Conservation (phyloP, 768 basidiomycete genomes). For the Auricularia cornea region DNA sequence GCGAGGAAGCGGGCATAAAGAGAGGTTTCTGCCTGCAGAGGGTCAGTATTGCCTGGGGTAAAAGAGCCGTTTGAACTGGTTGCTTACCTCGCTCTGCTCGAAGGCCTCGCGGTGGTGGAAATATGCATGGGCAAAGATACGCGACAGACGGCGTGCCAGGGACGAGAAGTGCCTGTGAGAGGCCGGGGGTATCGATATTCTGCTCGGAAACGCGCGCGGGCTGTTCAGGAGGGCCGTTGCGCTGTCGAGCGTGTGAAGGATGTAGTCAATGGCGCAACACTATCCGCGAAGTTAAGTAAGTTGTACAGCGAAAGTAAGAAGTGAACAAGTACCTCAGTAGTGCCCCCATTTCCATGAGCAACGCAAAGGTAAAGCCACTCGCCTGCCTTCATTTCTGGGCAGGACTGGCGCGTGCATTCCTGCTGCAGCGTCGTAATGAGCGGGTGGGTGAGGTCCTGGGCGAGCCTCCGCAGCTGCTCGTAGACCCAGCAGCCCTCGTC, state of each 20-base stretch:
- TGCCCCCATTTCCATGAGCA: conserved; percentile 82
- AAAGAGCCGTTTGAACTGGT: background rate
- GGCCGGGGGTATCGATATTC: conserved; percentile 70
- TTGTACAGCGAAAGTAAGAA: background rate
- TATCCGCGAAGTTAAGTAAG: conserved; percentile 37
- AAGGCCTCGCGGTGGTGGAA: conserved; percentile 91
- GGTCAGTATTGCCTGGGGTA: conserved; percentile 6
- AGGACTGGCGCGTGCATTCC: conserved; percentile 77
- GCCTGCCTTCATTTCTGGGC: conserved; percentile 98
- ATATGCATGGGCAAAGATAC: conserved; percentile 95
- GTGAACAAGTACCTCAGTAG: conserved; percentile 59
- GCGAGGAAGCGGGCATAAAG: conserved; percentile 86
- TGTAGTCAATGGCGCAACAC: conserved; percentile 98
- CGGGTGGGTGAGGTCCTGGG: conserved; percentile 80
- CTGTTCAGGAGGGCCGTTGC: conserved; percentile 89
- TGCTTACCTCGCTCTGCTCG: conserved; percentile 60
- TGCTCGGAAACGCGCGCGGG: conserved; percentile 75
- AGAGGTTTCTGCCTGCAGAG: conserved; percentile 59
- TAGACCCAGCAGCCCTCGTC: conserved; percentile 85
- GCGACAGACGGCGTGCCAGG: conserved; percentile 81
- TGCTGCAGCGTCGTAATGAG: conserved; percentile 78
- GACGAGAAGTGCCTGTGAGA: conserved; percentile 86
- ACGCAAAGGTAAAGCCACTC: conserved; percentile 97
- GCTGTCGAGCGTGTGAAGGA: conserved; percentile 85
- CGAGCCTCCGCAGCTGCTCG: conserved; percentile 64